phyloP scores from a whole-genome alignment of 2,329 filamentous ascomycete species.

The Ophiostoma populinum region DNA sequence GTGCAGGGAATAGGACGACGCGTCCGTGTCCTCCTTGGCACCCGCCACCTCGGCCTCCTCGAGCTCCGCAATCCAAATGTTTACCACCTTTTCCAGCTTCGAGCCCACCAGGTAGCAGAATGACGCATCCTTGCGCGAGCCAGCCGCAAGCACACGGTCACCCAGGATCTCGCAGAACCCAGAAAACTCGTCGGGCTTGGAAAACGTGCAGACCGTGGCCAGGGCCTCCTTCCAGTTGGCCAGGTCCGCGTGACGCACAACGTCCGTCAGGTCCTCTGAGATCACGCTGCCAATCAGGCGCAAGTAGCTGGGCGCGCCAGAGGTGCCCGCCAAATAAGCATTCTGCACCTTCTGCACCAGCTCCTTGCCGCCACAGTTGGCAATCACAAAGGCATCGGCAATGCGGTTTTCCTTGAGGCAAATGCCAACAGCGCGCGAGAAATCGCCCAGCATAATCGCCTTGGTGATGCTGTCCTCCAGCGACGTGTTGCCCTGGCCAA shows the following conservation, averaged over 20 bases:
- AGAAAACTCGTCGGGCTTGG: conserved; percentile 76
- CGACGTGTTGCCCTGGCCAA: conserved; percentile 64
- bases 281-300: conserved; percentile 82
- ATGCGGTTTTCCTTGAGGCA: conserved; percentile 78
- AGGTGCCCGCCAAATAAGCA: conserved; percentile 72
- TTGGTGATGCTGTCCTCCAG: conserved; percentile 77
- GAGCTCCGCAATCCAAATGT: conserved; percentile 83
- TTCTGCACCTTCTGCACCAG: conserved; percentile 88
- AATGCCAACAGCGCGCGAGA: conserved; percentile 75
- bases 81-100: conserved; percentile 91
- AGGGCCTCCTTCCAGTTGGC: conserved; percentile 94
- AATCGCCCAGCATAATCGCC: conserved; percentile 77
- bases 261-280: conserved; percentile 92
- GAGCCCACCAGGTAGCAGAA: conserved; percentile 95
- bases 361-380: conserved; percentile 86
- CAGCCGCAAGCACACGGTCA: conserved; percentile 70
- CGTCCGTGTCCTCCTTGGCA: conserved; percentile 48
- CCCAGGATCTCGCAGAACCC: conserved; percentile 91
- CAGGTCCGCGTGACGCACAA: conserved; percentile 90
- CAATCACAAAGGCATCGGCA: conserved; percentile 94
- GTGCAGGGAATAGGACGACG: conserved; percentile 82
- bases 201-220: conserved; percentile 90
- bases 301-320: conserved; percentile 75
- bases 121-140: conserved; percentile 70
- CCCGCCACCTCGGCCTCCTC: conserved; percentile 65